phyloP scores from a whole-genome alignment of 129 eudicot genomes.

The Artemisia annua region DNA sequence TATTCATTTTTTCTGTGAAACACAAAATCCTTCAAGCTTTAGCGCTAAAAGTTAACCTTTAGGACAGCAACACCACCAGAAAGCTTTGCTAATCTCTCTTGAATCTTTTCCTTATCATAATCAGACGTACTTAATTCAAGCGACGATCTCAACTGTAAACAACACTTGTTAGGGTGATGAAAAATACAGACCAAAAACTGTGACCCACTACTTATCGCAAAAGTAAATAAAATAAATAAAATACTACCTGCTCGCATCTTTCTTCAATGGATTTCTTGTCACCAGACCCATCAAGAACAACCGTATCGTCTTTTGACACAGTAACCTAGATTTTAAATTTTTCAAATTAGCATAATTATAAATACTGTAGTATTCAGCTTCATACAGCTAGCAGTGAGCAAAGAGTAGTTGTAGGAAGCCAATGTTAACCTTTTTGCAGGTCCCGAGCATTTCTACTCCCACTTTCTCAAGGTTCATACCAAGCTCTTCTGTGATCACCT shows the following conservation, averaged over 20 bases:
- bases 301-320: constrained; percentile 51
- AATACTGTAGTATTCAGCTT: neutral
- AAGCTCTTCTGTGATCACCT: constrained; percentile 54
- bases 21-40: neutral
- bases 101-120: neutral
- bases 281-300: constrained; percentile 12
- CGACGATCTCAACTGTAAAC: constrained; percentile 4
- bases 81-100: constrained; percentile 4
- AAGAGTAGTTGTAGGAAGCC: neutral
- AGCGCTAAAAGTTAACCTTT: neutral
- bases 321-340: constrained; percentile 37
- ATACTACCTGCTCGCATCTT: constrained; percentile 2
- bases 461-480: constrained; percentile 46
- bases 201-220: neutral
- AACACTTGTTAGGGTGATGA: neutral
- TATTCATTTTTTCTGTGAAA: neutral
- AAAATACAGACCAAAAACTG: neutral
- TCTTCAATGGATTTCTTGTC: constrained; percentile 8
- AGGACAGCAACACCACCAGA: constrained; percentile 11
- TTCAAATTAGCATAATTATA: neutral
- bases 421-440: constrained; percentile 45
- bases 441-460: constrained; percentile 43
- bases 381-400: neutral
- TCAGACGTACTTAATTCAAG: neutral
- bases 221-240: neutral